Evolutionary conservation across 2,329 filamentous ascomycete species (phyloP).

Genomic region (Trichoderma semiorbis): DNA sequence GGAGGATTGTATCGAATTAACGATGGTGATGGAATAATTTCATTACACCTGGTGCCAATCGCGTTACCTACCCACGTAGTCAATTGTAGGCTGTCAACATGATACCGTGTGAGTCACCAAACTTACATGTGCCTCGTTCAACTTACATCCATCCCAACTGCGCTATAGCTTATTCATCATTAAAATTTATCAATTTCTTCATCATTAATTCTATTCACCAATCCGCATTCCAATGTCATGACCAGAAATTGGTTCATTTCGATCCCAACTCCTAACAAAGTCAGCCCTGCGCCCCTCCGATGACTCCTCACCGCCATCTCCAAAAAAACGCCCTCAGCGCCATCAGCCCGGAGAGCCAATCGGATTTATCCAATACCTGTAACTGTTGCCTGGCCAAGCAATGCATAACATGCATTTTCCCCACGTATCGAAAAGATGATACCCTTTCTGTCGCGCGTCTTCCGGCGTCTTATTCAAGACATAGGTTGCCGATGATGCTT

Average conservation of each 20-base stretch:
- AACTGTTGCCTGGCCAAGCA: neutral
- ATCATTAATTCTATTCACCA: neutral
- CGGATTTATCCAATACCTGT: neutral
- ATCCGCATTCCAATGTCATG: neutral
- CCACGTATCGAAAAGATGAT: neutral
- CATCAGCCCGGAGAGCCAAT: neutral
- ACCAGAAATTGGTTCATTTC: neutral
- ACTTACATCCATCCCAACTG: neutral
- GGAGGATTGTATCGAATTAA: neutral
- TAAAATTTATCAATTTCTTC: neutral
- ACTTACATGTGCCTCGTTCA: neutral
- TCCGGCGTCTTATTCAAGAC: neutral
- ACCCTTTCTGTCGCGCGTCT: neutral
- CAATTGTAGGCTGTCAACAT: accelerated
- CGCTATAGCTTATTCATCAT: neutral
- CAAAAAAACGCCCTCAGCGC: neutral
- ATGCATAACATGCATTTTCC: neutral
- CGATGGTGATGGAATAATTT: neutral
- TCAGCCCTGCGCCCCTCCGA: neutral
- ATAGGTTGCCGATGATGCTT: neutral
- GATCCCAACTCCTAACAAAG: neutral
- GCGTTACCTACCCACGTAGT: neutral
- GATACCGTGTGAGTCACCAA: neutral
- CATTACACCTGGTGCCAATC: neutral
- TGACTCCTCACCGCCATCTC: neutral